Percentiles rank a stretch among this genome's conserved stretches.
phyloP scores from a whole-genome alignment of 2,329 filamentous ascomycete species.

The Alternaria rosae region DNA sequence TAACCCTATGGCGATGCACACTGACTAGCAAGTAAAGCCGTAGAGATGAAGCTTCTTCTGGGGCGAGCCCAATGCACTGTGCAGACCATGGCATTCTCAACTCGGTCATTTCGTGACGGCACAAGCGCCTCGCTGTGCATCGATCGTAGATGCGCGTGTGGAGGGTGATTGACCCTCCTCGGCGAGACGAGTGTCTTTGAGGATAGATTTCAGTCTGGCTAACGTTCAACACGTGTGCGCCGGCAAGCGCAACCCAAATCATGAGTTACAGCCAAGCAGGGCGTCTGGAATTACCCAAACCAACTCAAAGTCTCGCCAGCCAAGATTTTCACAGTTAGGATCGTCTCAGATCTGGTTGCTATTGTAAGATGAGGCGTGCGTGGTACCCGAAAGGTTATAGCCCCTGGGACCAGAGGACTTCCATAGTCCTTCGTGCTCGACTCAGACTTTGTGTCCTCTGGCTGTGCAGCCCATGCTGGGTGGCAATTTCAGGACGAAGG shows the following conservation, averaged over 20 bases:
- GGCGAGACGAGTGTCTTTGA: background rate
- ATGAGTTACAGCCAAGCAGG: constrained; percentile 3
- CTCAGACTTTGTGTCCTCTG: background rate
- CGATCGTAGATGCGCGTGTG: constrained; percentile 50
- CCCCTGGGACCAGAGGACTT: background rate
- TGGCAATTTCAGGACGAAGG: background rate
- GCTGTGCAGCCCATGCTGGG: constrained; percentile 2
- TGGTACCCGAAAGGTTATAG: constrained; percentile 7
- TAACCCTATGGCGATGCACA: constrained; percentile 10
- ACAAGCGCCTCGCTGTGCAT: constrained; percentile 52
- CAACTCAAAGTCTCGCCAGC: background rate
- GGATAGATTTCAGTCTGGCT: background rate
- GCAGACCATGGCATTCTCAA: constrained; percentile 51
- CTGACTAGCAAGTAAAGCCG: background rate
- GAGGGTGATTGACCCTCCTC: constrained; percentile 25
- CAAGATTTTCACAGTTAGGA: background rate
- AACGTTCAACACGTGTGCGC: background rate
- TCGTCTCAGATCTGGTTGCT: constrained; percentile 3
- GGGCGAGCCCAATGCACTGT: constrained; percentile 21
- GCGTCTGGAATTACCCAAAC: constrained; percentile 2
- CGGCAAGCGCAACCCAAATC: background rate
- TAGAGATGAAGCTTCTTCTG: constrained; percentile 18
- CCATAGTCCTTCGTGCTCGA: background rate
- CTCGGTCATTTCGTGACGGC: constrained; percentile 49
- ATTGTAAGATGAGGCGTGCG: constrained; percentile 9